These are phyloP conservation scores for Paulownia fortunei DNA, from an alignment of 257 asterid species.

Conservation along the genomic window DNA sequence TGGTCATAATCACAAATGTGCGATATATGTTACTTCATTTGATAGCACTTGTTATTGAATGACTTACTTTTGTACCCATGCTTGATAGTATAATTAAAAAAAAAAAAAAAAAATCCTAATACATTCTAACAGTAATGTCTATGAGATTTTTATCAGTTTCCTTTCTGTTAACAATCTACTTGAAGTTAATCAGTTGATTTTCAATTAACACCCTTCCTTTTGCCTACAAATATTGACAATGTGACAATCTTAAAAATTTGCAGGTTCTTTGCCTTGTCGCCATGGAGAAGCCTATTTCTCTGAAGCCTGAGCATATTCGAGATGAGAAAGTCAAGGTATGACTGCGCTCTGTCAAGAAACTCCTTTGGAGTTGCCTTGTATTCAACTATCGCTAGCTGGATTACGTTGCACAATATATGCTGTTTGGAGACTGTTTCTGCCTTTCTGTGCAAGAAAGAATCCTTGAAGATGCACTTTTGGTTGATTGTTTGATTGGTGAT, in stretches of 20 bases:
- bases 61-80: conserved; percentile 10
- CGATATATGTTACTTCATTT: neutral
- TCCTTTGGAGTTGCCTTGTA: neutral
- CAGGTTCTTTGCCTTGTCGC: conserved; percentile 96
- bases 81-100: neutral
- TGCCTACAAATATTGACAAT: conserved; percentile 4
- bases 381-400: neutral
- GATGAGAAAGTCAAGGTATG: conserved; percentile 97
- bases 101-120: neutral
- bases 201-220: conserved; percentile 2
- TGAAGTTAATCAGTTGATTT: conserved; percentile 9
- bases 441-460: neutral
- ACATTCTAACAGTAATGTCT: neutral
- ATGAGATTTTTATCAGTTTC: neutral
- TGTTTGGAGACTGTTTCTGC: neutral
- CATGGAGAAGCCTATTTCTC: conserved; percentile 93
- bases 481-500: neutral
- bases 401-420: neutral
- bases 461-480: conserved; percentile 2
- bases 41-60: neutral
- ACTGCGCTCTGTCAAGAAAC: neutral
- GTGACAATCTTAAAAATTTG: conserved; percentile 3
- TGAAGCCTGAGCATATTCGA: conserved; percentile 82
- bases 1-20: neutral
- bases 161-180: neutral